Percentiles rank a stretch among this genome's conserved stretches.
Conservation (phyloP, 2,329 filamentous ascomycete genomes). For the Penicillium sp. region DNA sequence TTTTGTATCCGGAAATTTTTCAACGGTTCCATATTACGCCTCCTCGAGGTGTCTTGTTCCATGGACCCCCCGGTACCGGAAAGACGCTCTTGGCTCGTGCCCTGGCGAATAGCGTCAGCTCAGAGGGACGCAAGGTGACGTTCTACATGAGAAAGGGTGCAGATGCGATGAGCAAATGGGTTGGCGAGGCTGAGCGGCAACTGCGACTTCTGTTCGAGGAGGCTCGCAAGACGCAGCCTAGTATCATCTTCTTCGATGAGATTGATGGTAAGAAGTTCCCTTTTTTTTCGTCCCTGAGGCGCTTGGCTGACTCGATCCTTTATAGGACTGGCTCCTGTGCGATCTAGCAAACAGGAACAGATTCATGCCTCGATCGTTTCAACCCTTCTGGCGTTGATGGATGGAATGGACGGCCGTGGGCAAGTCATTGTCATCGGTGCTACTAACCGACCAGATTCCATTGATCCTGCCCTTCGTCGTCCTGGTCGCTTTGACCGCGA, state of each 20-base stretch:
- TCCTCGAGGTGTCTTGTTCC: conserved; percentile 90
- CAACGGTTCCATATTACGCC: conserved; percentile 86
- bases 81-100: conserved; percentile 95
- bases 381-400: conserved; percentile 89
- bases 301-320: conserved; percentile 7
- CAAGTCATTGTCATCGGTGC: conserved; percentile 98
- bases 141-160: conserved; percentile 99
- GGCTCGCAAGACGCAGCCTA: conserved; percentile 89
- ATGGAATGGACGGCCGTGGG: conserved; percentile 95
- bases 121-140: conserved; percentile 87
- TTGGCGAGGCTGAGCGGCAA: conserved; percentile 95
- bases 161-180: conserved; percentile 97
- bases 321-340: conserved; percentile 73
- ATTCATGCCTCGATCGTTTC: conserved; percentile 98
- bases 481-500: conserved; percentile 95
- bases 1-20: conserved; percentile 94
- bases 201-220: conserved; percentile 91
- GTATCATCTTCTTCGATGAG: conserved; percentile 99
- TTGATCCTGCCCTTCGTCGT: conserved; percentile 89
- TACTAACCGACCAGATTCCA: conserved; percentile 95
- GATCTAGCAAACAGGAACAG: conserved; percentile 97
- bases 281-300: background rate
- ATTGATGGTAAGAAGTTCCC: conserved; percentile 66
- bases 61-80: conserved; percentile 93
- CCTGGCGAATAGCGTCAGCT: conserved; percentile 82